Percentiles rank a stretch among this genome's conserved stretches.
These are phyloP conservation scores for Aspergillus proliferans DNA, from an alignment of 2,329 filamentous ascomycete species.

Conservation along the genomic window DNA sequence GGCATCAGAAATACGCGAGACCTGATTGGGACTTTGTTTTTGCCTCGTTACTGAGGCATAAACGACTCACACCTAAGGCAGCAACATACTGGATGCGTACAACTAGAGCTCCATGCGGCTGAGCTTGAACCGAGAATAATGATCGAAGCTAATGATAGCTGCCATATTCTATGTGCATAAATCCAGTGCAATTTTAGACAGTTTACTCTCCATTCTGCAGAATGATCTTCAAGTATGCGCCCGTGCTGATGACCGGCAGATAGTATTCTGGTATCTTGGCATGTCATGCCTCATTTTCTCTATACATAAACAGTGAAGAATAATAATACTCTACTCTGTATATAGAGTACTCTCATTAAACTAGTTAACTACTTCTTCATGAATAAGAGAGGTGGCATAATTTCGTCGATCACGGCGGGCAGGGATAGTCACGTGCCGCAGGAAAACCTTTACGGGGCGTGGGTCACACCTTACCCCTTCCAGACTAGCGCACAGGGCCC, in stretches of 20 bases:
- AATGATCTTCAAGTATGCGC: too few species aligned
- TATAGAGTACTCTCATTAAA: too few species aligned
- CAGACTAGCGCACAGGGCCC: slow-evolving; percentile 26
- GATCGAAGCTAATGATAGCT: too few species aligned
- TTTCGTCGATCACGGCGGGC: not conserved
- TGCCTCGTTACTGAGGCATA: slow-evolving; percentile 2
- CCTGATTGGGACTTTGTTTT: slow-evolving; percentile 1
- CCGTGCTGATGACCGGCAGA: too few species aligned
- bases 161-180: too few species aligned
- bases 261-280: too few species aligned
- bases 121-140: too few species aligned
- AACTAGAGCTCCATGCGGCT: not conserved
- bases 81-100: not conserved
- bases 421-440: slow-evolving; percentile 19
- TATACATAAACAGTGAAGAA: too few species aligned
- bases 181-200: too few species aligned
- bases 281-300: too few species aligned
- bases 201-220: too few species aligned
- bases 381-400: not conserved
- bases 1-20: slow-evolving; percentile 1
- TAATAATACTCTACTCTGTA: too few species aligned
- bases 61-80: not conserved
- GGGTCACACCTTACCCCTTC: slow-evolving; percentile 20
- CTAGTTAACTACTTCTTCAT: not conserved
- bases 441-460: slow-evolving; percentile 23